Base-by-base conservation (phyloP, 495 filamentous ascomycete genomes). In the Paragyromitra xinjiangensis region DNA sequence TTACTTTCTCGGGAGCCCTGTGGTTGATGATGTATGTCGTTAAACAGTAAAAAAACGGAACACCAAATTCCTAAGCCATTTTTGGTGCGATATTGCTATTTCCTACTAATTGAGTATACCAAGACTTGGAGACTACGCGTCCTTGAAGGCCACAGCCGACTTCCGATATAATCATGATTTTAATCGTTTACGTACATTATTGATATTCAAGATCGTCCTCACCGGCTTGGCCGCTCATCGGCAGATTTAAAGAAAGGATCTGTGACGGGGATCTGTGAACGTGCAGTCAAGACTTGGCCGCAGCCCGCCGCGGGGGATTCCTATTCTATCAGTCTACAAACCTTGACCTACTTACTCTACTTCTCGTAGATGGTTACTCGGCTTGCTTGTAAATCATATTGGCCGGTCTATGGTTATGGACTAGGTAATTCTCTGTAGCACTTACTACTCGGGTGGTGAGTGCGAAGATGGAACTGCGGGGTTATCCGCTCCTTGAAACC, bases 181-280 rank as follows among this genome's bases (percentile, higher is more conserved):
- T 12, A 14, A 11, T 16, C 26, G 44, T 53, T 40, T 53, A 53
- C 42, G 7, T 48, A 69, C 61, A 16, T 19, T 40, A 34, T 65
- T 34, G 65, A 24, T 37, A 16, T 63, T 62, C 12, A 37, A 14
- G 16, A 62, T 16, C 42, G 42, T 24, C 50, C 37, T 19, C 44
- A 29, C 50, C 22, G 45, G 26, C 22, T 44, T n/a, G 48, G 39
- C 51, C 22, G 67, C 37, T 45, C 53, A 22, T 73, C 69, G 61
- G 68, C 51, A 77, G 69, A 66, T 66, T 73, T 61, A 61, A 53
- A 58, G 73, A 64, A 64, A 22, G 68, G 68, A 77, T 77, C 73
- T 64, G 51, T 77, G 42, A 66, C 50, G 68, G 51, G 59, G 73
- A 77, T 77, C 68, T 66, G 61, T 51, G 59, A 51, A 65, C 29